Conservation (phyloP, 2,329 filamentous ascomycete species). For the Talaromyces sp. region DNA sequence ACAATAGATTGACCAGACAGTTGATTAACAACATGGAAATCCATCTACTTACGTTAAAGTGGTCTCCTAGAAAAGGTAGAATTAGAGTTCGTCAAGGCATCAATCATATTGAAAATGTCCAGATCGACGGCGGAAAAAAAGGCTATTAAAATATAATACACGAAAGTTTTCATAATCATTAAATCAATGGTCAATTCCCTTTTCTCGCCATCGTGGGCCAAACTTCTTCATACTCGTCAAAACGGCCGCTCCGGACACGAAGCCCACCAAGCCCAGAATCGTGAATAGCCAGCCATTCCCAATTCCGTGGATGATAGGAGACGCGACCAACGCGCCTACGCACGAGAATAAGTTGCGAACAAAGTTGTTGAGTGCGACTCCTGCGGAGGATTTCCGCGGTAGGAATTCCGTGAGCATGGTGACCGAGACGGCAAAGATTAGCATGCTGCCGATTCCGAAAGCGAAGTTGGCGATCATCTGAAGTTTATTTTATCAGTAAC, state of each 20-base stretch:
- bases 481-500: background rate
- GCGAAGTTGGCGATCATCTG: slow-evolving; percentile 61
- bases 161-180: background rate
- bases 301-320: slow-evolving; percentile 65
- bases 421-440: slow-evolving; percentile 67
- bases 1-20: background rate
- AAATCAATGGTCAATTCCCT: slow-evolving; percentile 1
- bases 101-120: background rate
- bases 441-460: slow-evolving; percentile 73
- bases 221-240: slow-evolving; percentile 54
- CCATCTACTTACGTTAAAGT: background rate
- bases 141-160: background rate
- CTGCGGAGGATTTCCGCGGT: slow-evolving; percentile 63
- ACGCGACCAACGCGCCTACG: slow-evolving; percentile 63
- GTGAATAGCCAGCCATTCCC: slow-evolving; percentile 76
- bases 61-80: background rate
- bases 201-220: slow-evolving; percentile 57
- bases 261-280: slow-evolving; percentile 50
- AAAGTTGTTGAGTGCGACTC: slow-evolving; percentile 78
- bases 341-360: slow-evolving; percentile 73
- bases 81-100: background rate
- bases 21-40: background rate
- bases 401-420: slow-evolving; percentile 86
- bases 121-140: background rate
- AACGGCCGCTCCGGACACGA: slow-evolving; percentile 56